These are phyloP conservation scores for Manihot esculenta DNA, from an alignment of 441 rosid genomes.

Conservation along the genomic window DNA sequence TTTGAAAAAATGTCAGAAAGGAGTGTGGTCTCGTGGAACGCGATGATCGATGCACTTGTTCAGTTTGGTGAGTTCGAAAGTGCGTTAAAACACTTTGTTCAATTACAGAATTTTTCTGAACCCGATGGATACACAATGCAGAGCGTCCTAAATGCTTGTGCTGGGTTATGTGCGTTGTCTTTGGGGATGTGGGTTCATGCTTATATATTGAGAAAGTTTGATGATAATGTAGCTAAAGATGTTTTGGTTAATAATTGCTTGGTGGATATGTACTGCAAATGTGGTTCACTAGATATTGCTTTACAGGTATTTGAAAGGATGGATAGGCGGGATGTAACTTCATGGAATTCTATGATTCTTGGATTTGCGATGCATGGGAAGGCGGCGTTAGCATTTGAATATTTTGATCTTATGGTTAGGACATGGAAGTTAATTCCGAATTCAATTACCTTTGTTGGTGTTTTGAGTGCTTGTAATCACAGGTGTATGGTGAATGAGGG, in stretches of 20 bases:
- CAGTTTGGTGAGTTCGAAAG: slow-evolving; percentile 51
- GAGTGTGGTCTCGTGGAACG: slow-evolving; percentile 67
- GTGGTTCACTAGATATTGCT: slow-evolving; percentile 58
- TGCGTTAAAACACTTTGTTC: slow-evolving; percentile 51
- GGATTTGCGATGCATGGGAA: slow-evolving; percentile 71
- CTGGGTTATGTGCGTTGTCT: slow-evolving; percentile 53
- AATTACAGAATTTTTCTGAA: slow-evolving; percentile 52
- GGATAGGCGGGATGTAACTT: slow-evolving; percentile 47
- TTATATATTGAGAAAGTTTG: slow-evolving; percentile 45
- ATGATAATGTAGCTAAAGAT: slow-evolving; percentile 29
- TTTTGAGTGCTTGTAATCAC: slow-evolving; percentile 64
- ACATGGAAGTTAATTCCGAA: slow-evolving; percentile 49
- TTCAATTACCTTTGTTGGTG: slow-evolving; percentile 54
- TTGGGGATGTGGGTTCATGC: slow-evolving; percentile 60
- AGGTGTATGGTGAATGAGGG: slow-evolving; percentile 51
- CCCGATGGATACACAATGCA: slow-evolving; percentile 72
- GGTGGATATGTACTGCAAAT: slow-evolving; percentile 69
- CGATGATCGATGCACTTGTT: slow-evolving; percentile 70
- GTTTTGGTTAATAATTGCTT: slow-evolving; percentile 59
- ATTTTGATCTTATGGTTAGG: slow-evolving; percentile 54
- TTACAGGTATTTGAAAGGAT: slow-evolving; percentile 45
- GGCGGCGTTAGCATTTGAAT: slow-evolving; percentile 51
- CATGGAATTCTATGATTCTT: slow-evolving; percentile 68
- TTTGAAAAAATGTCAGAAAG: slow-evolving; percentile 61
- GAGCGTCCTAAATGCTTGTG: slow-evolving; percentile 56